These are phyloP conservation scores for Mucor sp. DNA, from an alignment of 371 early-diverging fungal genomes.

Conservation along the genomic window DNA sequence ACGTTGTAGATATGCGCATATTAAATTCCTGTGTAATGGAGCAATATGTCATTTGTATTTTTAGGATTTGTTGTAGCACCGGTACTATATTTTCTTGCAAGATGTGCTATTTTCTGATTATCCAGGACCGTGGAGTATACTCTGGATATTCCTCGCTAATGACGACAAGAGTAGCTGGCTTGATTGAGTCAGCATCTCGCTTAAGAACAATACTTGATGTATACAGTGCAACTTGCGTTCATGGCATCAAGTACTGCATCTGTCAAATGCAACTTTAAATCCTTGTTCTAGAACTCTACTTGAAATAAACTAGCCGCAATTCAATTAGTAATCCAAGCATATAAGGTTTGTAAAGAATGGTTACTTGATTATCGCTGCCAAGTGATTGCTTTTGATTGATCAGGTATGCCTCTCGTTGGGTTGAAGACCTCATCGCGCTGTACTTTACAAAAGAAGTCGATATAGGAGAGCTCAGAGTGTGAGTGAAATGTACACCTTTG, in stretches of 20 bases:
- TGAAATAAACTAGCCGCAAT: not conserved
- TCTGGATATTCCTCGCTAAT: not conserved
- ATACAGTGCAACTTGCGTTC: not conserved
- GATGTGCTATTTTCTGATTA: not conserved
- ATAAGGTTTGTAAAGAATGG: not conserved
- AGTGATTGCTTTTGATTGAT: too few species aligned
- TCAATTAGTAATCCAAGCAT: not conserved
- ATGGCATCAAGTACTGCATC: not conserved
- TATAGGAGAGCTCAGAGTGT: too few species aligned
- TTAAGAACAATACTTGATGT: not conserved
- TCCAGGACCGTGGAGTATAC: not conserved
- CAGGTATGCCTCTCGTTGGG: too few species aligned
- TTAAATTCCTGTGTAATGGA: not conserved
- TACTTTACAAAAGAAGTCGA: too few species aligned
- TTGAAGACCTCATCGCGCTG: too few species aligned
- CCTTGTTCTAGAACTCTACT: not conserved
- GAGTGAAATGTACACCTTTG: too few species aligned
- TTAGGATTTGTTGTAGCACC: not conserved
- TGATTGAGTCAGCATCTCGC: not conserved
- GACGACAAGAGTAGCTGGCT: not conserved
- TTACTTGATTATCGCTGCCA: too few species aligned
- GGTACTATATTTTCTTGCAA: not conserved
- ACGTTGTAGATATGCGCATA: not conserved
- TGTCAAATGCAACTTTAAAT: not conserved
- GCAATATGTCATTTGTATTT: not conserved